Percentiles rank a stretch among this genome's conserved stretches.
Conservation (phyloP, 331 rosid species). For the Malus hybrid region DNA sequence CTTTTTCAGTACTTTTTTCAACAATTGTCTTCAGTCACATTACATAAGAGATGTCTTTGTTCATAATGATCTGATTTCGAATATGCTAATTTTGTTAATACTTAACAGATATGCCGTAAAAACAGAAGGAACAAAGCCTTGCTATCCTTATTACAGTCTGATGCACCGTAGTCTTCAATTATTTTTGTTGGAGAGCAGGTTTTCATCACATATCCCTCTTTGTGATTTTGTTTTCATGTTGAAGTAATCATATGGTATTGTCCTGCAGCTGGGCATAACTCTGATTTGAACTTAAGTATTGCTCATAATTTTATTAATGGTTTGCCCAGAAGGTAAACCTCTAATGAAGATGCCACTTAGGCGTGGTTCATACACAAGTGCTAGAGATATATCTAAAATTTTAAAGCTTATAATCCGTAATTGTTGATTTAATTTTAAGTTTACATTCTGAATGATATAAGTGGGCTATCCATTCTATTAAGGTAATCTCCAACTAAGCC, state of each 20-base stretch:
- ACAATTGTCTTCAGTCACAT: not conserved
- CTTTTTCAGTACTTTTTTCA: not conserved
- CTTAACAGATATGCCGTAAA: slow-evolving; percentile 47
- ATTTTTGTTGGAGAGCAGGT: slow-evolving; percentile 85
- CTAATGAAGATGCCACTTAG: not conserved
- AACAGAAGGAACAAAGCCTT: slow-evolving; percentile 50
- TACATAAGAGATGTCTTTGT: not conserved
- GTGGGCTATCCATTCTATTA: not conserved
- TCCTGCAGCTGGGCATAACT: not conserved
- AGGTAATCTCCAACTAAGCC: not conserved
- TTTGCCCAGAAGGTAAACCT: not conserved
- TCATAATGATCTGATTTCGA: slow-evolving; percentile 4
- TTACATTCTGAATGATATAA: not conserved
- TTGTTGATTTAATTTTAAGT: not conserved
- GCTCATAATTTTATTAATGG: not conserved
- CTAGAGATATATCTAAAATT: not conserved
- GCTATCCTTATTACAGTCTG: slow-evolving; percentile 58
- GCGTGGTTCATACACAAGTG: not conserved
- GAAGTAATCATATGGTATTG: not conserved
- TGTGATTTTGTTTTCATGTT: not conserved
- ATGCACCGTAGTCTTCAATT: slow-evolving; percentile 69
- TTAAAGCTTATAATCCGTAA: not conserved
- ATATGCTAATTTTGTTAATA: slow-evolving; percentile 18
- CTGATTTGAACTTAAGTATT: not conserved
- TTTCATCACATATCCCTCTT: slow-evolving; percentile 22